Base-by-base conservation (phyloP, 805 yeast species). In the Candida argentea region DNA sequence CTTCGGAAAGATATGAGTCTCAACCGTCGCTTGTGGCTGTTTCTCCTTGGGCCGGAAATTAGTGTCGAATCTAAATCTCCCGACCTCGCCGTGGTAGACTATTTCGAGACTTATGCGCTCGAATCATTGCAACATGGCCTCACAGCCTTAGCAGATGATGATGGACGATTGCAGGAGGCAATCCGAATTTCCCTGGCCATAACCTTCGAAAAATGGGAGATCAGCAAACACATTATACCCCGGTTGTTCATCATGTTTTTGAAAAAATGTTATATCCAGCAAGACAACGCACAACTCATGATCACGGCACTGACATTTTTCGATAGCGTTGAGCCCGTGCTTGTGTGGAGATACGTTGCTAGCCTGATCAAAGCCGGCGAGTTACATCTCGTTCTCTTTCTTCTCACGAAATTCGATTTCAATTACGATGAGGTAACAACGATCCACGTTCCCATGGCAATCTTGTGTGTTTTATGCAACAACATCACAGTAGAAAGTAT, bases 131-230 rank as follows among this genome's bases (percentile, higher is more conserved):
- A 64, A 0, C 41, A 52, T 3, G 85, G 86, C 0, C 48, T 91
- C 8, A 48, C 70, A 20, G 60, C 61, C 5, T 48, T 70, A 34
- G 51, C 80, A 2, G 29, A 40, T 2, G 56, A 37, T 5, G 42
- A 38, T 20, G 52, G 38, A 10, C 64, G 51, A 31, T 57, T 57
- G 16, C 55, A 71, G 2, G 67, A 62, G 14, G 75, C 81, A 0
- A 74, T 74, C 42, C 71, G 66, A 27, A 76, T 89, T 5, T 66
- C 84, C 2, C 56, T 77, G 11, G 44, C 60, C 4, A 73, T 91
- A 1, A 63, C 87, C 3, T 71, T 87, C 76, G 97, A 91, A 46
- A 72, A 85, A 36, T 91, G 97, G 97, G 98, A 91, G 51, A 76
- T 91, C 23, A 93, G 95, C 8, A 73, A 76, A 7, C 49, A 68